Conservation (phyloP, 306 rosid species). For the Hippophae gyantsensis region DNA sequence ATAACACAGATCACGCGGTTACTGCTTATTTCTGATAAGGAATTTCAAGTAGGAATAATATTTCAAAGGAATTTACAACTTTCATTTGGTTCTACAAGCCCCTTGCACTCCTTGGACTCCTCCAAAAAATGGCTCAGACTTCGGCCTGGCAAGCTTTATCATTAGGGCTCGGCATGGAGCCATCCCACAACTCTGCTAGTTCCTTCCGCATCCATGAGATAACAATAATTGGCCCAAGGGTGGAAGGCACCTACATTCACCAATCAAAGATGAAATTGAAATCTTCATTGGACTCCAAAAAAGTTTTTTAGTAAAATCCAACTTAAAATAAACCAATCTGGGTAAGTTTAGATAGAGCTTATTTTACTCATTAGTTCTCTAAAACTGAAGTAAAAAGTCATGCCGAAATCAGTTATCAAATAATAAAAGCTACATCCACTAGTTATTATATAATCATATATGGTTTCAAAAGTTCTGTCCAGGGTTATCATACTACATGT, state of each 20-base stretch:
- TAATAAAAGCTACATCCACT: too few relatives aligned
- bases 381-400: too few relatives aligned
- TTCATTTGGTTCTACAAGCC: slow-evolving; percentile 21
- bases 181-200: slow-evolving; percentile 84
- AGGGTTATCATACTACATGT: too few relatives aligned
- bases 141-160: slow-evolving; percentile 67
- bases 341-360: too few relatives aligned
- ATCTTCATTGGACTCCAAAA: not conserved
- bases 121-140: slow-evolving; percentile 31
- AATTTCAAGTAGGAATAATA: slow-evolving; percentile 20
- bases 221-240: slow-evolving; percentile 73
- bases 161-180: slow-evolving; percentile 36
- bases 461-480: too few relatives aligned
- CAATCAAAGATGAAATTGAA: slow-evolving; percentile 12
- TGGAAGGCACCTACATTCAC: slow-evolving; percentile 74
- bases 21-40: slow-evolving; percentile 5
- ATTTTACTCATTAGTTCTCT: too few relatives aligned
- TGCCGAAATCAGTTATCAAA: too few relatives aligned
- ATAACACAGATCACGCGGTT: too few relatives aligned
- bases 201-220: slow-evolving; percentile 77
- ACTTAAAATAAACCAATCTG: not conserved
- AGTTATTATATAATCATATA: too few relatives aligned
- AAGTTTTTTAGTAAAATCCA: not conserved
- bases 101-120: slow-evolving; percentile 4
- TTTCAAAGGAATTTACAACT: slow-evolving; percentile 54